A percentile compares a stretch with the other conserved stretches of the same genome.
These are phyloP conservation scores for Sporopachydermia cereana DNA, from an alignment of 1,139 yeast genomes.

Conservation along the genomic window DNA sequence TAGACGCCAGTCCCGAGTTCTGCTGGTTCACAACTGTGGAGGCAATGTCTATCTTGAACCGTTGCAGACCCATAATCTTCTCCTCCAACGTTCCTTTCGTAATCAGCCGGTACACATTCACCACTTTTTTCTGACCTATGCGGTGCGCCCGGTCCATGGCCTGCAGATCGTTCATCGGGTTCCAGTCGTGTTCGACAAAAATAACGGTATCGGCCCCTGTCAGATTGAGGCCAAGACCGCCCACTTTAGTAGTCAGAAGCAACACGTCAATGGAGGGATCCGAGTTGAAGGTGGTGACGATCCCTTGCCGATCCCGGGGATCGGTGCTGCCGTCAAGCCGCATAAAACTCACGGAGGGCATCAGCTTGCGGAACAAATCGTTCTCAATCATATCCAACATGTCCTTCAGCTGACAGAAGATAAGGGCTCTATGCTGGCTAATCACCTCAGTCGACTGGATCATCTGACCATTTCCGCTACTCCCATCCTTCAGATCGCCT, in stretches of 20 bases:
- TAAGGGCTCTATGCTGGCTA: constrained; percentile 89
- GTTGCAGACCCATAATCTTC: constrained; percentile 96
- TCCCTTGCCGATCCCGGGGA: constrained; percentile 81
- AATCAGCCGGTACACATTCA: constrained; percentile 84
- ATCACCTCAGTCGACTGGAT: constrained; percentile 59
- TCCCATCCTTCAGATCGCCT: constrained; percentile 32
- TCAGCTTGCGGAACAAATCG: constrained; percentile 66
- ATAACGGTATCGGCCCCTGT: constrained; percentile 99
- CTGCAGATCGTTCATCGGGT: constrained; percentile 97
- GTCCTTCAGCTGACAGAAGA: constrained; percentile 93
- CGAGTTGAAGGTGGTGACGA: constrained; percentile 84
- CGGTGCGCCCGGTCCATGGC: constrained; percentile 99
- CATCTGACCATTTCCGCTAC: constrained; percentile 26
- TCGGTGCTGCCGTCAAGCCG: constrained; percentile 93
- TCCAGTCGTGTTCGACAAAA: constrained; percentile 99
- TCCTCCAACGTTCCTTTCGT: constrained; percentile 92
- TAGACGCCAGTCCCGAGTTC: constrained; percentile 84
- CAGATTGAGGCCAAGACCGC: constrained; percentile 91
- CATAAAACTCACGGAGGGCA: constrained; percentile 92
- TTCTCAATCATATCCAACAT: constrained; percentile 96
- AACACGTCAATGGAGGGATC: constrained; percentile 96
- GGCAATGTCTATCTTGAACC: constrained; percentile 95
- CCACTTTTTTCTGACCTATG: constrained; percentile 95
- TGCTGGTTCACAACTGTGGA: constrained; percentile 94
- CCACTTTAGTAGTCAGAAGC: constrained; percentile 89